Percentiles rank a stretch among this genome's conserved stretches.
Conservation (phyloP, 2,329 filamentous ascomycete genomes). For the Clarireedia sp. region DNA sequence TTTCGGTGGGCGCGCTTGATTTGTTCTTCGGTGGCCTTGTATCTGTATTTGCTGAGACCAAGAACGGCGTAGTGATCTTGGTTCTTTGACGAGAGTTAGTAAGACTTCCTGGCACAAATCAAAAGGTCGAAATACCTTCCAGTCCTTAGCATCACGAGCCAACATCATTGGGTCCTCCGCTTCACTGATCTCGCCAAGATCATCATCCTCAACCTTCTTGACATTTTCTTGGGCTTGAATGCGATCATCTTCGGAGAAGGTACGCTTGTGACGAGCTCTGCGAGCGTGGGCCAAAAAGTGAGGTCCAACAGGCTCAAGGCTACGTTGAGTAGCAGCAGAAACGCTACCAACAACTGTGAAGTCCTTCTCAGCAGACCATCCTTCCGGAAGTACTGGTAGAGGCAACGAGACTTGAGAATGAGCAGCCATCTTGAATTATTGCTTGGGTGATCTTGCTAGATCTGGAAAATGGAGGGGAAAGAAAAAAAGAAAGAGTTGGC, state of each 20-base stretch:
- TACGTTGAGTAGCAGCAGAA: conserved; percentile 71
- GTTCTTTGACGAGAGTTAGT: conserved; percentile 40
- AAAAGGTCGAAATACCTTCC: conserved; percentile 63
- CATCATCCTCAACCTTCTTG: conserved; percentile 90
- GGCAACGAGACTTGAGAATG: conserved; percentile 43
- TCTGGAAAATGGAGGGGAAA: conserved; percentile 1
- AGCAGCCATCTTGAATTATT: conserved; percentile 19
- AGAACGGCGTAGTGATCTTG: conserved; percentile 99
- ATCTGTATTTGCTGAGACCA: conserved; percentile 86
- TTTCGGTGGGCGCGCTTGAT: conserved; percentile 99
- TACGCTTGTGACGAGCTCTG: conserved; percentile 90
- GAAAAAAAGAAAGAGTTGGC: conserved; percentile 3
- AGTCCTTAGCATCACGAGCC: conserved; percentile 92
- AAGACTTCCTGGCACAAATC: not conserved
- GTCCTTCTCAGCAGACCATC: conserved; percentile 82
- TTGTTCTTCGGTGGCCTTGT: conserved; percentile 89
- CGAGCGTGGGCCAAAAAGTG: conserved; percentile 97
- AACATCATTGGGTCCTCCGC: conserved; percentile 89
- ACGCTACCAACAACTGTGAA: conserved; percentile 79
- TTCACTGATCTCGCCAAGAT: conserved; percentile 87
- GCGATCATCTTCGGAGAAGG: conserved; percentile 96
- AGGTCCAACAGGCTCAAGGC: conserved; percentile 91
- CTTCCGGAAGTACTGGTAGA: conserved; percentile 68
- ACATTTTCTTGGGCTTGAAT: conserved; percentile 92
- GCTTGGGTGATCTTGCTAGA: not conserved